Base-by-base conservation (phyloP, 2,329 filamentous ascomycete species). In the Colletotrichum lini region DNA sequence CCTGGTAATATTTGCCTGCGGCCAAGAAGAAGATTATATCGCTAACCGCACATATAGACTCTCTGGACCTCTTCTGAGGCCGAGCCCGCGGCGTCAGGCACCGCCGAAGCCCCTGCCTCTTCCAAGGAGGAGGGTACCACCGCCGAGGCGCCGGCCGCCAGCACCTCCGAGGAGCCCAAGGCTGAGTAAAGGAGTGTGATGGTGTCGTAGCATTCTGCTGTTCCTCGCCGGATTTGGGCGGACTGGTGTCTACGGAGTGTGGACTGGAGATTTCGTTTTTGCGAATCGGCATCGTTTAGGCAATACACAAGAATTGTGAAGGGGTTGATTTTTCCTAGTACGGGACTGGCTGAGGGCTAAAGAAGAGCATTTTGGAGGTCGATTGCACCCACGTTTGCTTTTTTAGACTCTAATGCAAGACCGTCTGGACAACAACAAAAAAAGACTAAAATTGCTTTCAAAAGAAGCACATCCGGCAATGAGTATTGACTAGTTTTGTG, bases 31-130 rank as follows among this genome's bases (percentile, higher is more conserved):
- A 53, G 23, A 44, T 18, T 42, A 10, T 47, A 10, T 62, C 64
- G 61, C 83, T 84, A 77, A 84, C 75, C 35, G 4, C 1, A 5
- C 18, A 23, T 67, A 56, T 77, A 98, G 95, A 98, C 96, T 77
- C 95, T 98, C 85, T 98, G 96, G 96, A 98, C 96, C 81, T 98
- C 96, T 73, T 98, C 96, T 77, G 96, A 98, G 91, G 94, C 95
- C 75, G 96, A 98, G 89, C 90, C 94, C 79, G 86, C 92, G 77
- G 87, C 89, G 74, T 84, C 83, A 72, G 82, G 77, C 56, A 76
- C 88, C 74, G 80, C 87, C 72, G 90, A 91, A 79, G 85, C 87
- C 78, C 85, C 91, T 74, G 82, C 91, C 72, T 85, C 85, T 74
- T 84, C 70, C 49, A 72, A 72, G 70, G 70, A 72, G 56, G 70